Evolutionary conservation across 139 green algal genomes (phyloP), one percentile per base, ranked within the genome.

Genomic region (Raphidocelis subcapitata): DNA sequence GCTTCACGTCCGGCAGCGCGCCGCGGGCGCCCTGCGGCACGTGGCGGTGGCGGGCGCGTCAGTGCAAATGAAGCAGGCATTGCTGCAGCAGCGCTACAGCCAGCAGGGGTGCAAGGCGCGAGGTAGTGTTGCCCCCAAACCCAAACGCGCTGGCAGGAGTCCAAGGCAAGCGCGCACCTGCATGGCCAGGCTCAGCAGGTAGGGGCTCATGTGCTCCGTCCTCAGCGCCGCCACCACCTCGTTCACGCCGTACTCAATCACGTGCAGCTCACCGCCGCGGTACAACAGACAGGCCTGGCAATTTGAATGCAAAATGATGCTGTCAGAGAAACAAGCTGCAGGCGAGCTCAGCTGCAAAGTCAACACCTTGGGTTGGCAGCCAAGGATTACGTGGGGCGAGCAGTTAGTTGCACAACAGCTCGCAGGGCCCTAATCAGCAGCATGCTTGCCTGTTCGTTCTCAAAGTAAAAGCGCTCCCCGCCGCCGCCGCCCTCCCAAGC

Each of bases 121-220:
- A n/a, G n/a, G n/a, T n/a, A n/a, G n/a, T n/a, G n/a, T n/a, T n/a
- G n/a, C n/a, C n/a, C n/a, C n/a, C n/a, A n/a, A n/a, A n/a, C n/a
- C n/a, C n/a, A n/a, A n/a, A n/a, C n/a, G n/a, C n/a, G n/a, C n/a
- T n/a, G n/a, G n/a, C n/a, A n/a, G n/a, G n/a, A n/a, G n/a, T n/a
- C n/a, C n/a, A n/a, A n/a, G n/a, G n/a, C n/a, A n/a, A n/a, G n/a
- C n/a, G n/a, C 60, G 55, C 52, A 80, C 75, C 49, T 87, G 77
- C 26, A 89, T 73, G 28, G 89, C 74, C 33, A 89, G 82, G 33
- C 74, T 87, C 49, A 94, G 82, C 18, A 94, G 84, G 69, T 84
- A 91, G 1, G 87, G 87, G 80, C 82, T 90, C 69, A 94, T 84
- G 79, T 92, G 83, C 83, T 93, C 87, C 1, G 89, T 94, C 33